These are phyloP conservation scores for Aspergillus unguis DNA, from an alignment of 2,329 filamentous ascomycete species.

Conservation along the genomic window DNA sequence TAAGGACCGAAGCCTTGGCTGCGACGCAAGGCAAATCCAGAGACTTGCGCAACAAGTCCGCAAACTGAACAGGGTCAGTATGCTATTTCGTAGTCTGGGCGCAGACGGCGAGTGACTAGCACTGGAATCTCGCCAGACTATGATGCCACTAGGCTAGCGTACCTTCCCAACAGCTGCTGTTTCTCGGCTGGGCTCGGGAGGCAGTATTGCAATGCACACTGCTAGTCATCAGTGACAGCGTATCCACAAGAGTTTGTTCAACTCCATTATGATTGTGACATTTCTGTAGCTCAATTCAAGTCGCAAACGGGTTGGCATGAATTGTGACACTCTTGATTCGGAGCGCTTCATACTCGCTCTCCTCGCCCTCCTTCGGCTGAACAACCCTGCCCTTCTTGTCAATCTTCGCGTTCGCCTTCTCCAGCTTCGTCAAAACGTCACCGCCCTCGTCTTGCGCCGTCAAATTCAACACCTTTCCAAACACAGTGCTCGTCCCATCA, in stretches of 20 bases:
- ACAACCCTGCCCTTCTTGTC: conserved; percentile 61
- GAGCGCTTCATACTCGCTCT: conserved; percentile 48
- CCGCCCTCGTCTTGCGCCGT: conserved; percentile 44
- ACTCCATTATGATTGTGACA: not conserved
- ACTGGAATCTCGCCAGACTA: too few relatives aligned
- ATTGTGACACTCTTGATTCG: conserved; percentile 57
- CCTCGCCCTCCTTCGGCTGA: conserved; percentile 40
- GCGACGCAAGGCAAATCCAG: too few relatives aligned
- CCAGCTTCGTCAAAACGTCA: conserved; percentile 49
- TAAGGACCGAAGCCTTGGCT: too few relatives aligned
- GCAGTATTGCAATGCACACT: not conserved
- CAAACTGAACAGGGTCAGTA: too few relatives aligned
- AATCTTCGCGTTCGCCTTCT: conserved; percentile 58
- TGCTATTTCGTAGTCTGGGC: too few relatives aligned
- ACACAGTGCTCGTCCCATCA: conserved; percentile 65
- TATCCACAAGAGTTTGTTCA: not conserved
- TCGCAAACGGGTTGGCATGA: conserved; percentile 64
- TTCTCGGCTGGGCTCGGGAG: too few relatives aligned
- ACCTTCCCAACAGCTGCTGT: too few relatives aligned
- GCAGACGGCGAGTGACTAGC: too few relatives aligned
- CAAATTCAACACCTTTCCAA: conserved; percentile 56
- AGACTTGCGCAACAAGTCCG: too few relatives aligned
- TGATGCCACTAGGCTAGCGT: too few relatives aligned
- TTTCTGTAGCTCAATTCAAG: conserved; percentile 31
- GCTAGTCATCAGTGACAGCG: not conserved